These are phyloP conservation scores for Monosporozyma siamensis DNA, from an alignment of 805 yeast species.

Conservation along the genomic window DNA sequence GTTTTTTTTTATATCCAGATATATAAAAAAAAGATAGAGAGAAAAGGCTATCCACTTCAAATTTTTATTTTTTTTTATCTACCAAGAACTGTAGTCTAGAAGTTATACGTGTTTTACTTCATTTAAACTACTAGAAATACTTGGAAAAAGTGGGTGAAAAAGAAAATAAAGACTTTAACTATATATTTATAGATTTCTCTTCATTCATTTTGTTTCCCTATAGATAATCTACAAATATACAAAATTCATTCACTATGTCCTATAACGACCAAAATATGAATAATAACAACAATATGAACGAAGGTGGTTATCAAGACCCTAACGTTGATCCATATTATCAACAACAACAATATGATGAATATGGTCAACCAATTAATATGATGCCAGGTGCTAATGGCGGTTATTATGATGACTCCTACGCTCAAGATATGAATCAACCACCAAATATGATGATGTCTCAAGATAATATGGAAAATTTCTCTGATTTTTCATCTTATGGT, in stretches of 20 bases:
- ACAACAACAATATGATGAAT: conserved; percentile 5
- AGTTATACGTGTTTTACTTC: no score
- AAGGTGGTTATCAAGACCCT: neutral
- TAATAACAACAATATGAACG: neutral
- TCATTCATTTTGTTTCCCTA: neutral
- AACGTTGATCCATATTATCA: neutral
- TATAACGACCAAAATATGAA: conserved; percentile 18
- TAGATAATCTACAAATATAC: neutral
- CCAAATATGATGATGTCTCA: conserved; percentile 33
- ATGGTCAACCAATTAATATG: conserved; percentile 29
- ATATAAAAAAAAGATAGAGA: no score
- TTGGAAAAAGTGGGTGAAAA: no score
- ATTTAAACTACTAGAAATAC: no score
- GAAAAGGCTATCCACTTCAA: no score
- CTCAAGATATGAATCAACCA: conserved; percentile 12
- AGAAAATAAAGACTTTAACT: no score
- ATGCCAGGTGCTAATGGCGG: conserved; percentile 6
- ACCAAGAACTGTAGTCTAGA: no score
- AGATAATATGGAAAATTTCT: conserved; percentile 48
- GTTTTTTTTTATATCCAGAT: no score
- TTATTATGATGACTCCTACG: neutral
- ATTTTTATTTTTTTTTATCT: no score
- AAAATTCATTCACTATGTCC: conserved; percentile 15
- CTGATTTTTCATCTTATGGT: conserved; percentile 58
- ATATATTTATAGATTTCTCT: no score